Evolutionary conservation across 2,329 filamentous ascomycete species (phyloP).

Genomic region (Cordyceps javanica): DNA sequence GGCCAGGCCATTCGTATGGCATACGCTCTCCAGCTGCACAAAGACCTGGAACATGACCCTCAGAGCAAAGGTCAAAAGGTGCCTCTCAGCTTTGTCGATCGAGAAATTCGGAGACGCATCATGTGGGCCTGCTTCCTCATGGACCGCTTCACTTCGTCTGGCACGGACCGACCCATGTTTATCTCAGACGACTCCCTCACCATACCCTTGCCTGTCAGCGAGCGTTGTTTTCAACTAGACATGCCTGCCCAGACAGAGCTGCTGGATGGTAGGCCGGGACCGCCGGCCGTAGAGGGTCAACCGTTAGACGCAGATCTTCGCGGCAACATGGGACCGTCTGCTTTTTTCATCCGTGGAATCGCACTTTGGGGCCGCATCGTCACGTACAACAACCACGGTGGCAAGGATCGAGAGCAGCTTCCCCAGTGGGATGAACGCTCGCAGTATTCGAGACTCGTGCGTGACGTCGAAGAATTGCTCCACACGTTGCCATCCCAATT

Average conservation of each 20-base stretch:
- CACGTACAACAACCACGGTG: constrained; percentile 84
- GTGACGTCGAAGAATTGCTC: constrained; percentile 65
- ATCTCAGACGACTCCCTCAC: constrained; percentile 84
- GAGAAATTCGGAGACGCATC: constrained; percentile 83
- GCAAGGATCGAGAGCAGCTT: constrained; percentile 68
- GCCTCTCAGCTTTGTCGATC: constrained; percentile 80
- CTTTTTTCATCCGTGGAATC: constrained; percentile 80
- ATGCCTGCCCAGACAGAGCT: constrained; percentile 84
- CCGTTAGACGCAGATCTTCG: constrained; percentile 55
- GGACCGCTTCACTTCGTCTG: constrained; percentile 96
- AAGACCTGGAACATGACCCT: constrained; percentile 80
- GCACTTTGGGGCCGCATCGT: constrained; percentile 87
- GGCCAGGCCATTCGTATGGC: constrained; percentile 96
- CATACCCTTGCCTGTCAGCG: constrained; percentile 85
- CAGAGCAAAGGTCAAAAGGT: constrained; percentile 54
- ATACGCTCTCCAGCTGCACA: constrained; percentile 88
- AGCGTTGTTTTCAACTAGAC: constrained; percentile 84
- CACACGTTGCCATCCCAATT: constrained; percentile 62
- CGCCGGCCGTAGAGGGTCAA: constrained; percentile 55
- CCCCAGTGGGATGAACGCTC: constrained; percentile 82
- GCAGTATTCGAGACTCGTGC: constrained; percentile 62
- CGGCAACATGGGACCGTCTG: constrained; percentile 90
- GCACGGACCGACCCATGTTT: constrained; percentile 86
- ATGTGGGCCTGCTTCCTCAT: constrained; percentile 99
- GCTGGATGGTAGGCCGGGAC: constrained; percentile 63